Evolutionary conservation across 495 filamentous ascomycete genomes (phyloP), one percentile per base, ranked within the genome.

Genomic region (Symbiotaphrina buchneri): DNA sequence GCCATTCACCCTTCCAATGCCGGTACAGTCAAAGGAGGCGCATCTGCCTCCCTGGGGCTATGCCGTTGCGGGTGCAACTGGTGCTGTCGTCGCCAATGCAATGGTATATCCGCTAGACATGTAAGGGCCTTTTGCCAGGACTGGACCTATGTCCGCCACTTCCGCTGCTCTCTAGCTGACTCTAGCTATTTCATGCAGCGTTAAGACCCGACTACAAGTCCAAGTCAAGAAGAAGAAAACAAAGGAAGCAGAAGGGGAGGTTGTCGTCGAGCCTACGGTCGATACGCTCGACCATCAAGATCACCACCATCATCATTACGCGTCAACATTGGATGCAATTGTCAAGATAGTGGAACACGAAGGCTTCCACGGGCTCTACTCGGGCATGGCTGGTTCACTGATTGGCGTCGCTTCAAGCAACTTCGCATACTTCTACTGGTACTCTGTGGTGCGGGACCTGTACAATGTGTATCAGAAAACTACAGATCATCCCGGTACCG

Each of bases 361-460:
- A 28, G 90, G 87, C 10, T 21, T 87, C 10, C 38, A 51, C 10
- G 87, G 90, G 2, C 65, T 99, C 15, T 99, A 95, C 45, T 69
- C 77, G 26, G 87, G 87, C 29, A 83, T 99, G 45, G 53, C 63
- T 28, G 84, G 90, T 11, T 67, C 81, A 5, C 60, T 99, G 7
- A 53, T 94, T 11, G 87, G 87, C 26, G 90, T 95, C 10, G 85
- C 81, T 5, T 93, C 83, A 10, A 95, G 83, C 34, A 99, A 99
- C 48, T 99, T 99, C 46, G 87, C 87, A 37, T 99, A 99, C 54
- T 99, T 99, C 46, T 99, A 95, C 59, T 99, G 87, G 87, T 95
- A 99, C 52, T 84, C 80, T 14, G 49, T 82, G 11, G 81, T 94
- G 10, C 74, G 87, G 26, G 67, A 65, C 8, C 53, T 93, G 22